Evolutionary conservation across 176 grass and related monocot genomes (phyloP).

Genomic region (Hyparrhenia diplandra): DNA sequence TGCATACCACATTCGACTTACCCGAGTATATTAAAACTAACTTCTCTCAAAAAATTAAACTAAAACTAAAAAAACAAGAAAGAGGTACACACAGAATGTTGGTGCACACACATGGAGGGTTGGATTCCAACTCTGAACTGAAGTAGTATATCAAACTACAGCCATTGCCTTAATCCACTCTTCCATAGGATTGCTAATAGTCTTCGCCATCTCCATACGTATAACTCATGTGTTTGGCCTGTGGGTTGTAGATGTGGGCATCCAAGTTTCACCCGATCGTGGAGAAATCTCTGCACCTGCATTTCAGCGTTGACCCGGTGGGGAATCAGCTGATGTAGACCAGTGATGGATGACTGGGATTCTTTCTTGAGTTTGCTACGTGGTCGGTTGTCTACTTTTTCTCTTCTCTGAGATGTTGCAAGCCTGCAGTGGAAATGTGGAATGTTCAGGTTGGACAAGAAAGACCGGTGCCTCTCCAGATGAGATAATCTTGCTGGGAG

Average conservation of each 20-base stretch:
- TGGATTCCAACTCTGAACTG: neutral
- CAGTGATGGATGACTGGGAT: neutral
- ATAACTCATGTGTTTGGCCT: neutral
- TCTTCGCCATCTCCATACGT: neutral
- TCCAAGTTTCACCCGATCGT: slow-evolving; percentile 52
- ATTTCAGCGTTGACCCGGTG: slow-evolving; percentile 65
- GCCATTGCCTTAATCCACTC: neutral
- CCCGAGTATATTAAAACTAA: neutral
- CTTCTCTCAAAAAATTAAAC: no score
- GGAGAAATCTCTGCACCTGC: slow-evolving; percentile 46
- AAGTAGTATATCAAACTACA: neutral
- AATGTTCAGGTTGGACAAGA: neutral
- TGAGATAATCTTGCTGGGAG: no score
- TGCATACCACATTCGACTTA: neutral
- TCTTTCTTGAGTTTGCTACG: neutral
- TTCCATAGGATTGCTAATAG: neutral
- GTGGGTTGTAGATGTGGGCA: slow-evolving; percentile 63
- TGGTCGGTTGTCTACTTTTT: neutral
- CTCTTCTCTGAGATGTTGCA: neutral
- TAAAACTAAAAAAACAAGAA: neutral
- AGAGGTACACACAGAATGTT: neutral
- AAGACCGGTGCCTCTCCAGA: neutral
- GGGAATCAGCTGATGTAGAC: slow-evolving; percentile 64
- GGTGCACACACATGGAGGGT: neutral
- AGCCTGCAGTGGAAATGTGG: neutral